Evolutionary conservation across 148 eudicot genomes (phyloP).

Genomic region (Amaranthus hypochondriacus): DNA sequence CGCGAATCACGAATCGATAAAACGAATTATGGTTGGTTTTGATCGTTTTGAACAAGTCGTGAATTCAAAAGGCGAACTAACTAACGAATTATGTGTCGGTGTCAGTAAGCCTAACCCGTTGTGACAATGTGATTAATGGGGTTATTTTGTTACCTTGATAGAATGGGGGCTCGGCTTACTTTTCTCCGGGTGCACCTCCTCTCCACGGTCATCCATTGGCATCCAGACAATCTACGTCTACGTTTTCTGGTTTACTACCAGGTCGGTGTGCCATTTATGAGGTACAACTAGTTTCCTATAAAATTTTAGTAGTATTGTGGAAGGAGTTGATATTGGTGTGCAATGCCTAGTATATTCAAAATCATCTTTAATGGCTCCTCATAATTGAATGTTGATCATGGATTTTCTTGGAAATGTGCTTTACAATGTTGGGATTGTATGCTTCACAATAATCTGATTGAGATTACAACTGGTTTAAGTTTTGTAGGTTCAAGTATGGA

Average conservation of each 20-base stretch:
- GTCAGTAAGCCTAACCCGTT: too few species aligned
- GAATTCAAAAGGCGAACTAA: too few species aligned
- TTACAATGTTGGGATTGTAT: not conserved
- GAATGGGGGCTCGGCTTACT: conserved; percentile 31
- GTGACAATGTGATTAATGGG: conserved; percentile 4
- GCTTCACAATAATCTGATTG: not conserved
- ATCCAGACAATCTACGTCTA: conserved; percentile 26
- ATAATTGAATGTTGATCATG: not conserved
- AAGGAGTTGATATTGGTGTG: too few species aligned
- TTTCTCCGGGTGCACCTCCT: conserved; percentile 24
- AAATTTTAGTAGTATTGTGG: too few species aligned
- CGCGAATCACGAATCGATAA: too few species aligned
- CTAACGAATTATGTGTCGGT: too few species aligned
- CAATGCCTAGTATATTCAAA: too few species aligned
- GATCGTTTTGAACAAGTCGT: too few species aligned
- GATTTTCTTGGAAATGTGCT: not conserved
- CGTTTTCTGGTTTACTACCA: conserved; percentile 49
- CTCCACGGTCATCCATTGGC: conserved; percentile 43
- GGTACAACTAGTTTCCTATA: conserved; percentile 31
- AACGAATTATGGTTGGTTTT: too few species aligned
- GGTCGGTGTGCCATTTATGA: conserved; percentile 42
- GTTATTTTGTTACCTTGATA: not conserved
- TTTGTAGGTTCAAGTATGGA: too few species aligned
- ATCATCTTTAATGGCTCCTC: not conserved
- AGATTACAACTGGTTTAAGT: too few species aligned